Evolutionary conservation across 345 rosid genomes (phyloP), one percentile per base, ranked within the genome.

Genomic region (Arabis hirsuta): DNA sequence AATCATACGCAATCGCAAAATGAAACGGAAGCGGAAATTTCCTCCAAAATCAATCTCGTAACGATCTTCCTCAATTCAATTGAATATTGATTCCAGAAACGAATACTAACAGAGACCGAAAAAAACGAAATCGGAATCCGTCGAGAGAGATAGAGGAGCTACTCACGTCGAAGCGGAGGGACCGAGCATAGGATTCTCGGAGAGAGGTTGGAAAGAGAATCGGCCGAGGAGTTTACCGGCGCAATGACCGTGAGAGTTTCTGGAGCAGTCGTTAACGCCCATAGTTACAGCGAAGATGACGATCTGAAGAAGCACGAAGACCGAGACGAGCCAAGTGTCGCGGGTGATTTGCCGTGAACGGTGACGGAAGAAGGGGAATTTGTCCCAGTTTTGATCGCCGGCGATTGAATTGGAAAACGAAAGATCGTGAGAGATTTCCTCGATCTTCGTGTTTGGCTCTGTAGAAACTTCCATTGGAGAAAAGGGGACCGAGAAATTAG

Each of bases 181-280:
- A 3, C 97, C 97, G 62, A 91, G 92, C 74, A 91, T 76, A 57
- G 95, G 98, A 76, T 91, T 91, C 83, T 94, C 95, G 9, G 83
- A 74, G 69, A 91, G 80, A 31, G 89, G 96, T 81, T 94, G 98
- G 41, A 91, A 91, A 16, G 94, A 84, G 64, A 83, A 69, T 68
- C 83, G 78, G 4, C 89, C 82, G 3, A 85, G 75, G 61, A 73
- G 46, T 62, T 76, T 60, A 44, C 77, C 67, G 43, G 82, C 81
- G 73, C 92, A 89, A 36, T 86, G 85, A 2, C 80, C 91, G 43
- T 72, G 74, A 38, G 96, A 89, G 76, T 80, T 82, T 5, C 50
- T 45, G 42, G 72, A 55, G 79, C 89, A 90, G 65, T 90, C 81
- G 78, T 89, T 90, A 76, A 87, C 77, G 12, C 78, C 69, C 89